A percentile compares a stretch with the other conserved stretches of the same genome.
phyloP scores from a whole-genome alignment of 208 protist genomes.

The Blastocrithidia nonstop region DNA sequence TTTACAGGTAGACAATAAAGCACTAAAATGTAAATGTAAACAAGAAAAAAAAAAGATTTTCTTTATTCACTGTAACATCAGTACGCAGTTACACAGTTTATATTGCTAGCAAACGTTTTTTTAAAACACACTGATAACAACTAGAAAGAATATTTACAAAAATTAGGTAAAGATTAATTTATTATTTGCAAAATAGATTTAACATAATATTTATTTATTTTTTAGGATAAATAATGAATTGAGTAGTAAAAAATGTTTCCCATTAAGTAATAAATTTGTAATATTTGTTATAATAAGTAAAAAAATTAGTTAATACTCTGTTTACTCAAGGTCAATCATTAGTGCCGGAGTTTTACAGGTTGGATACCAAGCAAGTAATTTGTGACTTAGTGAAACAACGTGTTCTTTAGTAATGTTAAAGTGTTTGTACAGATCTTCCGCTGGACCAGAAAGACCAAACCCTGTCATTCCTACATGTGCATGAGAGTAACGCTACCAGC shows the following conservation, averaged over 20 bases:
- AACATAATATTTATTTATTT: no score
- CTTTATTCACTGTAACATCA: no score
- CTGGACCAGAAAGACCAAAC: constrained; percentile 93
- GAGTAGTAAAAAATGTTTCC: neutral
- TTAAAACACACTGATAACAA: no score
- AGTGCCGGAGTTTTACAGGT: constrained; percentile 31
- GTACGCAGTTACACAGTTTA: no score
- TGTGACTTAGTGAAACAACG: constrained; percentile 36
- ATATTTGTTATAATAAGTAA: neutral
- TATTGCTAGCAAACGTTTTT: no score
- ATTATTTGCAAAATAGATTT: no score
- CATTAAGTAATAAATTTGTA: neutral
- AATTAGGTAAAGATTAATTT: no score
- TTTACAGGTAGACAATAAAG: no score
- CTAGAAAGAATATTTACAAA: constrained; percentile 1
- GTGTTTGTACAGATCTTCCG: constrained; percentile 78
- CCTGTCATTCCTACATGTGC: constrained; percentile 86
- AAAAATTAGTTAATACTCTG: neutral
- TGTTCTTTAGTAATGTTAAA: constrained; percentile 88
- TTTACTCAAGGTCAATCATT: no score
- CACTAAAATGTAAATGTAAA: no score
- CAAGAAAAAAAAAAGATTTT: no score
- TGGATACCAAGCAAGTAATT: constrained; percentile 30
- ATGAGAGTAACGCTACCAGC: constrained; percentile 93
- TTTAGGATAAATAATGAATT: no score